Conservation (phyloP, 208 protist genomes). For the Leptomonas pyrrhocoris region DNA sequence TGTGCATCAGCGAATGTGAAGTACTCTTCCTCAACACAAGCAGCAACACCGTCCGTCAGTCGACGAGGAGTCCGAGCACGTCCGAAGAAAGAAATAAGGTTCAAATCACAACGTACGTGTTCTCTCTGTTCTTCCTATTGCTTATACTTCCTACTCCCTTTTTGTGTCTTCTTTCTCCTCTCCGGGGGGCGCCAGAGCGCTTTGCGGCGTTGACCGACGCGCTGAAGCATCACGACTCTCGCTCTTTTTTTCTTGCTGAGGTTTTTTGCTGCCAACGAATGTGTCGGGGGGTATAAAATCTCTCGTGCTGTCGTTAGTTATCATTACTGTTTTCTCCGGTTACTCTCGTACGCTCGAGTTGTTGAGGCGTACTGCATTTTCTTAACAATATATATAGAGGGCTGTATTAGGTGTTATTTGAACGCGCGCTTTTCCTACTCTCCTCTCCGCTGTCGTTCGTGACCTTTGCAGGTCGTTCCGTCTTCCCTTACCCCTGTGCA, state of each 20-base stretch:
- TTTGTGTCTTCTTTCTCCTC: not conserved
- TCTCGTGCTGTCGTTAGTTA: no score
- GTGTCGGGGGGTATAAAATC: no score
- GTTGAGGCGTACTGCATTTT: no score
- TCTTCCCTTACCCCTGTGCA: not conserved
- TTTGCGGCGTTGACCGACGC: not conserved
- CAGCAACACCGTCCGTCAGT: no score
- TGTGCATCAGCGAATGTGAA: not conserved
- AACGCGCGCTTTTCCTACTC: slow-evolving; percentile 2
- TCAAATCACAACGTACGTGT: not conserved
- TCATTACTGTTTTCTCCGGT: no score
- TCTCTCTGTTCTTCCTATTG: not conserved
- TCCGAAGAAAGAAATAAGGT: no score
- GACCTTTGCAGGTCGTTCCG: not conserved
- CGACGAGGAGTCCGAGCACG: no score
- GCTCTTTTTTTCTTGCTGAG: slow-evolving; percentile 4
- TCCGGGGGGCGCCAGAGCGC: not conserved
- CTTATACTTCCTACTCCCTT: not conserved
- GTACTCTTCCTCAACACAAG: no score
- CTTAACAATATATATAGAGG: no score
- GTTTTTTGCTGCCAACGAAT: no score
- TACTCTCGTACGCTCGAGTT: no score
- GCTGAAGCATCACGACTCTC: not conserved
- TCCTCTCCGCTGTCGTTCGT: slow-evolving; percentile 5
- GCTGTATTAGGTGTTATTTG: no score